Evolutionary conservation across 192 early-diverging fungal species (phyloP).

Genomic region (Dimargaris xerosporica): DNA sequence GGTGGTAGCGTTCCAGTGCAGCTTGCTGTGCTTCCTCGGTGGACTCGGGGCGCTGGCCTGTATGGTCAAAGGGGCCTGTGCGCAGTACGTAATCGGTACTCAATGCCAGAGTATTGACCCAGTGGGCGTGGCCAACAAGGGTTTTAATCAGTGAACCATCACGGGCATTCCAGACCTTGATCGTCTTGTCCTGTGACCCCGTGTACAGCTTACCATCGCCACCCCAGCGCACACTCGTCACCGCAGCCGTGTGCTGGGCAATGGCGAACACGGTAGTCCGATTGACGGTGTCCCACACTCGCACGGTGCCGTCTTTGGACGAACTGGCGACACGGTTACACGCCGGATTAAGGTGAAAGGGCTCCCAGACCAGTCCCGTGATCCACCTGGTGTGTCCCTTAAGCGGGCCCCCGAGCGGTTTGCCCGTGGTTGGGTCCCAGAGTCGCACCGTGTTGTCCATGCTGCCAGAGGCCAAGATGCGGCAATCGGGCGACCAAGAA

Average conservation of each 20-base stretch:
- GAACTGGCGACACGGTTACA: slow-evolving; percentile 72
- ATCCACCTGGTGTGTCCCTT: slow-evolving; percentile 80
- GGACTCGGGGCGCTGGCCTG: slow-evolving; percentile 36
- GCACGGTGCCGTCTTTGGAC: slow-evolving; percentile 86
- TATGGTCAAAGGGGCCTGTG: slow-evolving; percentile 85
- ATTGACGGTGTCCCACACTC: slow-evolving; percentile 80
- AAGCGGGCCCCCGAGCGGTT: slow-evolving; percentile 54
- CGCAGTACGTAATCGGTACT: slow-evolving; percentile 83
- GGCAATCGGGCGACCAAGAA: slow-evolving; percentile 84
- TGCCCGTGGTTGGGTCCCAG: slow-evolving; percentile 83
- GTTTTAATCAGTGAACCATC: slow-evolving; percentile 74
- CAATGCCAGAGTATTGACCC: slow-evolving; percentile 89
- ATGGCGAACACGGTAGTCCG: slow-evolving; percentile 62
- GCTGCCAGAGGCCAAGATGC: slow-evolving; percentile 70
- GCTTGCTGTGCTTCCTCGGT: slow-evolving; percentile 51
- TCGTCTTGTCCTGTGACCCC: slow-evolving; percentile 83
- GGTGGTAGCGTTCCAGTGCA: slow-evolving; percentile 68
- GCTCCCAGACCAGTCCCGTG: slow-evolving; percentile 88
- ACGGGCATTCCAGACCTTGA: slow-evolving; percentile 80
- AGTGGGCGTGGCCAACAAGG: slow-evolving; percentile 86
- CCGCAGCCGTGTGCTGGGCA: slow-evolving; percentile 78
- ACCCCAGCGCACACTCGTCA: slow-evolving; percentile 93
- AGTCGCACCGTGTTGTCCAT: slow-evolving; percentile 86
- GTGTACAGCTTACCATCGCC: slow-evolving; percentile 90
- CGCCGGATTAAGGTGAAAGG: slow-evolving; percentile 63